These are phyloP conservation scores for Sporothrix phasma DNA, from an alignment of 2,329 filamentous ascomycete species.

Conservation along the genomic window DNA sequence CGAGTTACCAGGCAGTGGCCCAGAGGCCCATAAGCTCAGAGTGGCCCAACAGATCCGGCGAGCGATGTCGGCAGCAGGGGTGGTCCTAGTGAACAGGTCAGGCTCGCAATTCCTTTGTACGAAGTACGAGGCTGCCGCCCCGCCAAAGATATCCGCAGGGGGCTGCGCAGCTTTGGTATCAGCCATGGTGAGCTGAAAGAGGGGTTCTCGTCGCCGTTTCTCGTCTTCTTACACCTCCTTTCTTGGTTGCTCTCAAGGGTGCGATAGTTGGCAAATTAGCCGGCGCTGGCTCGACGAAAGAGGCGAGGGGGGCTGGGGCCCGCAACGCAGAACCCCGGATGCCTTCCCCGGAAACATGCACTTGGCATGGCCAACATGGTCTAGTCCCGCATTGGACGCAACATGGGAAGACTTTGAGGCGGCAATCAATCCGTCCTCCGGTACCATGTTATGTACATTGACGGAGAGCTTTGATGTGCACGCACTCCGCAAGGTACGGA, in stretches of 20 bases:
- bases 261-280: not conserved
- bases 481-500: not conserved
- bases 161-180: not conserved
- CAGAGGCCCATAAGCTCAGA: not conserved
- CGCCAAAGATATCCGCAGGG: conserved; percentile 1
- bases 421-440: not conserved
- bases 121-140: not conserved
- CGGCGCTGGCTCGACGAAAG: not conserved
- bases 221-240: not conserved
- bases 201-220: not conserved
- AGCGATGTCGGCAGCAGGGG: not conserved
- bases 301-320: not conserved
- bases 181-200: not conserved
- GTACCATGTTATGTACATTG: not conserved
- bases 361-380: conserved; percentile 25
- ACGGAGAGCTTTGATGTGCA: not conserved
- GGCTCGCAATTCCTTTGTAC: no score
- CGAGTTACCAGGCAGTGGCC: not conserved
- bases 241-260: not conserved
- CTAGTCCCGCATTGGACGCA: not conserved
- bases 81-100: not conserved
- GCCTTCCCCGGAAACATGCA: conserved; percentile 13
- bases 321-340: conserved; percentile 7
- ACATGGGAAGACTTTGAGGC: not conserved
- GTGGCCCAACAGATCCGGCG: not conserved